Percentiles rank a stretch among this genome's conserved stretches.
phyloP scores from a whole-genome alignment of 306 rosid species.

The Acacia crassicarpa region DNA sequence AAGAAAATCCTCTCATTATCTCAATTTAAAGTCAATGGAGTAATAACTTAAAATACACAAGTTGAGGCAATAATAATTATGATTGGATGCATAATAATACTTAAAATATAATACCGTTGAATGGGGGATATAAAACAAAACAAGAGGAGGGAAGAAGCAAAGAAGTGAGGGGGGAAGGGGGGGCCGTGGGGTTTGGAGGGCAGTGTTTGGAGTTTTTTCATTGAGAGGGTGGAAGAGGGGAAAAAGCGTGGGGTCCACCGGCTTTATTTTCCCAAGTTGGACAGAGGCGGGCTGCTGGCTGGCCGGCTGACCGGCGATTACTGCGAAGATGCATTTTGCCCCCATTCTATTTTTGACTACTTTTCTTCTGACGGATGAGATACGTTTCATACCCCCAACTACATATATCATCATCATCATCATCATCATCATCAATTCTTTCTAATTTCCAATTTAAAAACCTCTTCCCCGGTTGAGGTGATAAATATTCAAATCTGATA shows the following conservation, averaged over 20 bases:
- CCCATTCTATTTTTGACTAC: not conserved
- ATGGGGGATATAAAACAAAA: not conserved
- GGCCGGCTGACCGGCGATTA: not conserved
- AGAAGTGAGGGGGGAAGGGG: not conserved
- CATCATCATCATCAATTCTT: no score
- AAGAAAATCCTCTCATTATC: no score
- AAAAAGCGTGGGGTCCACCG: conserved; percentile 22
- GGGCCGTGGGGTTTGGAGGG: conserved; percentile 25
- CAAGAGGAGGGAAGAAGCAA: not conserved
- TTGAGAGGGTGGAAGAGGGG: not conserved
- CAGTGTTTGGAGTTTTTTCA: conserved; percentile 17
- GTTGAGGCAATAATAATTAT: no score
- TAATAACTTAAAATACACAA: no score
- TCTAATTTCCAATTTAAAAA: no score
- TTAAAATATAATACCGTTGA: no score
- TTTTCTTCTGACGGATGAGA: not conserved
- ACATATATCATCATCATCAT: no score
- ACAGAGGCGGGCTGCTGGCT: not conserved
- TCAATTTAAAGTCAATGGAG: no score
- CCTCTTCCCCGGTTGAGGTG: no score
- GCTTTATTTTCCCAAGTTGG: conserved; percentile 24
- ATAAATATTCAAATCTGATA: no score
- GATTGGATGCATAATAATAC: no score
- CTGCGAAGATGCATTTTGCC: conserved; percentile 4
- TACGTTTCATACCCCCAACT: not conserved